Percentiles rank a stretch among this genome's conserved stretches.
Conservation (phyloP, 768 basidiomycete genomes). For the Suillus occidentalis region DNA sequence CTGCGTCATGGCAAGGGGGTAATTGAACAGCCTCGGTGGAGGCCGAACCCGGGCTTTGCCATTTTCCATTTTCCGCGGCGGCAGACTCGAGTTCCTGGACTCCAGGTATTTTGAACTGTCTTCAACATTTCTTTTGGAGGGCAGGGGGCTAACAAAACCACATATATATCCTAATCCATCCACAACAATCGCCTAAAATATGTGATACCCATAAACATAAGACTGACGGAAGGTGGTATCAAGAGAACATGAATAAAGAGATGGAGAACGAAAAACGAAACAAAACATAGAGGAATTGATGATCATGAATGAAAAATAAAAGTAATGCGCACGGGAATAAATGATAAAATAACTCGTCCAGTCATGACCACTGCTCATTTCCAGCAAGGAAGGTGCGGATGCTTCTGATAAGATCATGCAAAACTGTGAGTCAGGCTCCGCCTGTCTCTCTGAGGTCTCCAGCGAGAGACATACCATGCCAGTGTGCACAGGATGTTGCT, state of each 20-base stretch:
- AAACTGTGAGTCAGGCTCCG: background rate
- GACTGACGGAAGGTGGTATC: background rate
- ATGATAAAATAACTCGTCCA: background rate
- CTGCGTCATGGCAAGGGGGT: too few relatives aligned
- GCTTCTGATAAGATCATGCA: background rate
- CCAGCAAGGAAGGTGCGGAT: too few relatives aligned
- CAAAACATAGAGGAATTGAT: background rate
- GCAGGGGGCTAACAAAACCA: too few relatives aligned
- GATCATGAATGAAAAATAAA: background rate
- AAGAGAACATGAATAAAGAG: background rate
- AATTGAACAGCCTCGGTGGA: too few relatives aligned
- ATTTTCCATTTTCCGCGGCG: too few relatives aligned
- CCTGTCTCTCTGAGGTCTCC: background rate
- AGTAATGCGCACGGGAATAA: background rate
- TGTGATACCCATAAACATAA: background rate
- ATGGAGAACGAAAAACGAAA: background rate
- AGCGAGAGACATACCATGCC: background rate
- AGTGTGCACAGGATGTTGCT: background rate
- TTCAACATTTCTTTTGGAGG: too few relatives aligned
- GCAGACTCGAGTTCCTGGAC: too few relatives aligned
- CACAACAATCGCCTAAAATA: too few relatives aligned
- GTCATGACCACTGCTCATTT: background rate
- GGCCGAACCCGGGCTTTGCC: too few relatives aligned
- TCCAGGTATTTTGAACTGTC: too few relatives aligned
- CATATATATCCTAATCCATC: background rate